Evolutionary conservation across 257 asterid species (phyloP), one percentile per base, ranked within the genome.

Genomic region (Solanum chmielewskii): DNA sequence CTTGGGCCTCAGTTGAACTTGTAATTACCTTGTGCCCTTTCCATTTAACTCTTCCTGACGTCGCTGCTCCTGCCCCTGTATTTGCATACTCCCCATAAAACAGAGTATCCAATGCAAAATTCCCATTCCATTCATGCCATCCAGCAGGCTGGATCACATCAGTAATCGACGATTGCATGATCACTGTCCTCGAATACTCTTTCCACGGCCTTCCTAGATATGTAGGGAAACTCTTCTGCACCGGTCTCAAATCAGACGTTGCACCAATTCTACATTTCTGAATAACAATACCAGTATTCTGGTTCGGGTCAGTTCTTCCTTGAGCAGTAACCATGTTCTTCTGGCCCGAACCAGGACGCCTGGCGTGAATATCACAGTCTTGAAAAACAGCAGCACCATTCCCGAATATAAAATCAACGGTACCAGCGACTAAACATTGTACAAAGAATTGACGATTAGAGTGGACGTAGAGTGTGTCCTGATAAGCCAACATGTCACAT

Each of bases 291-390:
- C 97, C 95, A 0, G 97, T 94, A 90, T 94, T 94, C 82, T 94
- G 97, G 90, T 94, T 93, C 1, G 95, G 97, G 87, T 94, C 97
- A 11, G 92, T 90, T 12, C 95, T 85, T 7, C 97, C 97, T 6
- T 94, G 97, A 85, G 97, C 97, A 1, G 97, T 93, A 45, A 94
- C 82, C 97, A 94, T 94, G 93, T 93, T 93, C 47, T 60, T 76
- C 42, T 94, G 97, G 9, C 92, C 92, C 7, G 94, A 88, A 35
- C 84, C 64, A 2, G 97, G 97, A 9, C 93, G 93, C 1, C 95
- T 93, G 4, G 95, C 94, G 45, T 91, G 94, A 90, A 94, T 94
- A 87, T 91, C 93, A n/a, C 95, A 92, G 86, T 93, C 88, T 27
- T 92, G 97, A 18, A 94, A 64, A 4, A 92, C 92, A 2, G 89